phyloP scores from a whole-genome alignment of 2,329 filamentous ascomycete species.

The Zalaria sp. region DNA sequence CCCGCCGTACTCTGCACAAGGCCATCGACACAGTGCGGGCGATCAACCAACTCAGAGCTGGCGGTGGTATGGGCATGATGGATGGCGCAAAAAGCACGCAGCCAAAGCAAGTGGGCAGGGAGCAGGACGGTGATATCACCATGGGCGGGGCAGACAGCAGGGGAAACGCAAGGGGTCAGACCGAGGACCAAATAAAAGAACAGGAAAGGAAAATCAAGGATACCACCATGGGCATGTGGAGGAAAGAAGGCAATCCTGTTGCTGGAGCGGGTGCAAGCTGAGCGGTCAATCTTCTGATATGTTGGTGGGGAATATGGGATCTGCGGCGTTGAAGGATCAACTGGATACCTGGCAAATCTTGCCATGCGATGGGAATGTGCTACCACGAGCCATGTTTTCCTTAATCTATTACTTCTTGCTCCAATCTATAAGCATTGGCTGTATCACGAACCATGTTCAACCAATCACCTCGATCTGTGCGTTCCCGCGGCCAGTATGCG shows the following conservation, averaged over 20 bases:
- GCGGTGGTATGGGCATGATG: slow-evolving; percentile 43
- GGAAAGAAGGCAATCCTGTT: slow-evolving; percentile 2
- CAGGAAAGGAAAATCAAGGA: slow-evolving; percentile 37
- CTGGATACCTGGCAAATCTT: no score
- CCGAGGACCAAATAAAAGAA: slow-evolving; percentile 18
- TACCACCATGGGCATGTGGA: slow-evolving; percentile 44
- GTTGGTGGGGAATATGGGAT: no score
- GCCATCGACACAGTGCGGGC: slow-evolving; percentile 55
- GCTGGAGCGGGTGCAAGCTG: not conserved
- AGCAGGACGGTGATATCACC: slow-evolving; percentile 13
- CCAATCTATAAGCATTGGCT: no score
- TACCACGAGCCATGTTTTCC: no score
- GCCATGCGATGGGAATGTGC: no score
- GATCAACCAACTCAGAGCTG: slow-evolving; percentile 52
- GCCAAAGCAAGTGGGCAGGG: slow-evolving; percentile 23
- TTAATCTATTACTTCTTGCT: no score
- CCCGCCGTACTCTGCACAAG: slow-evolving; percentile 48
- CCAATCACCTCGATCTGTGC: no score
- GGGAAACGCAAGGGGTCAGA: slow-evolving; percentile 44
- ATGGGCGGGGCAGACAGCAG: slow-evolving; percentile 31
- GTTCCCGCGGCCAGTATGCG: no score
- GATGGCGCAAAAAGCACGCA: slow-evolving; percentile 45
- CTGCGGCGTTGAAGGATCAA: no score
- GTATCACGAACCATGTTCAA: no score
- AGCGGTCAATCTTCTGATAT: not conserved